Evolutionary conservation across 352 stramenopile genomes (phyloP).

Genomic region (Halophytophthora batemanensis): DNA sequence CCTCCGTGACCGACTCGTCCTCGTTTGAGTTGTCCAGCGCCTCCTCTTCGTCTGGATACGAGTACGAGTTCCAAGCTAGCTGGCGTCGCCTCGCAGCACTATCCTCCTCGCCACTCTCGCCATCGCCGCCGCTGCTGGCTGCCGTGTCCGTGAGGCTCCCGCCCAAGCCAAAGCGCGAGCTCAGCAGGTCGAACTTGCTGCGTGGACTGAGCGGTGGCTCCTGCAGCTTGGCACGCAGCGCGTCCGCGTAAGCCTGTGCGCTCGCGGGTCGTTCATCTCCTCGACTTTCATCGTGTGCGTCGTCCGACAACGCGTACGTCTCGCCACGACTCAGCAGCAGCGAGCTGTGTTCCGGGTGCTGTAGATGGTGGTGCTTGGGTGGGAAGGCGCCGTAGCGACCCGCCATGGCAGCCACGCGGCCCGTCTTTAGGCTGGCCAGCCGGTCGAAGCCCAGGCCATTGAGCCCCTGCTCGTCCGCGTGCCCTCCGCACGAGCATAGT

Average conservation of each 20-base stretch:
- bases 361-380: conserved; percentile 28
- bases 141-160: conserved; percentile 21
- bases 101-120: conserved; percentile 14
- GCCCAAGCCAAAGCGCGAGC: conserved; percentile 18
- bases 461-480: conserved; percentile 35
- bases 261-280: conserved; percentile 28
- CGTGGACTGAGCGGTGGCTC: conserved; percentile 65
- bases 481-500: conserved; percentile 45
- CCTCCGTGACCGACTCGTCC: conserved; percentile 46
- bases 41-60: conserved; percentile 20
- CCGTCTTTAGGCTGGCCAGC: conserved; percentile 26
- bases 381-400: conserved; percentile 34
- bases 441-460: conserved; percentile 42
- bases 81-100: conserved; percentile 9
- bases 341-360: conserved; percentile 32
- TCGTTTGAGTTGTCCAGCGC: conserved; percentile 27
- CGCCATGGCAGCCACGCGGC: conserved; percentile 22
- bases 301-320: conserved; percentile 56
- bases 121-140: conserved; percentile 21
- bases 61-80: conserved; percentile 23
- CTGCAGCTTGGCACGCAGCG: conserved; percentile 64
- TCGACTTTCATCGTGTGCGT: conserved; percentile 22
- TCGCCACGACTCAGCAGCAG: conserved; percentile 46
- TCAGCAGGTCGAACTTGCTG: conserved; percentile 66
- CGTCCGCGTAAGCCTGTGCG: conserved; percentile 56